A percentile compares a stretch with the other conserved stretches of the same genome.
phyloP scores from a whole-genome alignment of 192 early-diverging fungal genomes.

The Coemansia sp. region DNA sequence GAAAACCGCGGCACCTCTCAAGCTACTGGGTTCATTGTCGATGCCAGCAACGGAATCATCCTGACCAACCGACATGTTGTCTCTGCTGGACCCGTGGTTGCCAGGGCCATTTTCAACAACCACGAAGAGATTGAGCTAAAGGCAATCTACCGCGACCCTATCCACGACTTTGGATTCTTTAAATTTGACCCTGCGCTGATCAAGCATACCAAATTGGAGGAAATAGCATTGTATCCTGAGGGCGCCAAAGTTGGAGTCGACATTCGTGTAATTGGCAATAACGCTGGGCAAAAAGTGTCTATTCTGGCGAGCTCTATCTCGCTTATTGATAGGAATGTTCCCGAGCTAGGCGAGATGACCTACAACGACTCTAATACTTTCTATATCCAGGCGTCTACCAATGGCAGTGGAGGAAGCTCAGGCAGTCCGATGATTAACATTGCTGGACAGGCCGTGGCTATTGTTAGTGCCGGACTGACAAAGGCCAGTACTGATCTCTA shows the following conservation, averaged over 20 bases:
- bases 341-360: slow-evolving; percentile 67
- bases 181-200: slow-evolving; percentile 70
- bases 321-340: slow-evolving; percentile 71
- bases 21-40: slow-evolving; percentile 79
- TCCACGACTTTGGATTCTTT: slow-evolving; percentile 85
- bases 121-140: slow-evolving; percentile 74
- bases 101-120: slow-evolving; percentile 72
- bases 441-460: slow-evolving; percentile 71
- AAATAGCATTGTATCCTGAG: slow-evolving; percentile 70
- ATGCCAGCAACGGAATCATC: slow-evolving; percentile 72
- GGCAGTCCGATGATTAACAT: slow-evolving; percentile 80
- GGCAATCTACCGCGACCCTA: slow-evolving; percentile 77
- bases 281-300: slow-evolving; percentile 79
- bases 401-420: slow-evolving; percentile 74
- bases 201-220: slow-evolving; percentile 67
- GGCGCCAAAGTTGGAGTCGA: slow-evolving; percentile 73
- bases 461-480: slow-evolving; percentile 72
- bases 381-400: slow-evolving; percentile 75
- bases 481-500: slow-evolving; percentile 74
- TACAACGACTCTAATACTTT: slow-evolving; percentile 86
- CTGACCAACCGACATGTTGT: slow-evolving; percentile 82
- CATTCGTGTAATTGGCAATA: slow-evolving; percentile 77
- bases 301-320: slow-evolving; percentile 76
- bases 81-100: slow-evolving; percentile 70
- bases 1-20: slow-evolving; percentile 17